A percentile compares a stretch with the other conserved stretches of the same genome.
phyloP scores from a whole-genome alignment of 305 asterid genomes.

The Salvia sclarea region DNA sequence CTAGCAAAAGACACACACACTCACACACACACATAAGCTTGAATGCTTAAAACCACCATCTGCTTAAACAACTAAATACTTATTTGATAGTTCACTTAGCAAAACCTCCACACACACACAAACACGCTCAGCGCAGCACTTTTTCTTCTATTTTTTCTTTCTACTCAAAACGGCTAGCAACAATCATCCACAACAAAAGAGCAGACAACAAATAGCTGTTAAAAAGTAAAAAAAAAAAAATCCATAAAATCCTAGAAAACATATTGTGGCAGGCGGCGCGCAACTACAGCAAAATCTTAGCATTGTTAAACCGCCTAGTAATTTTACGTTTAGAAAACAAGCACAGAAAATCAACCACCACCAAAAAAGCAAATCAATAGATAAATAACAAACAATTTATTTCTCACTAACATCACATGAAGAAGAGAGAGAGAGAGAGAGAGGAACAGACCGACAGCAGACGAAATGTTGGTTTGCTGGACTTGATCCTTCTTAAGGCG shows the following conservation, averaged over 20 bases:
- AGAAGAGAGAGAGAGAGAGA: not conserved
- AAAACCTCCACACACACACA: constrained; percentile 22
- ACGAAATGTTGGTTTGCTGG: constrained; percentile 55
- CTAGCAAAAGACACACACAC: not conserved
- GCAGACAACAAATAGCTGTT: constrained; percentile 13
- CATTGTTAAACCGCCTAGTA: not conserved
- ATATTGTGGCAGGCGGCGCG: not conserved
- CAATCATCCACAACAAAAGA: constrained; percentile 11
- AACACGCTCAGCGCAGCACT: constrained; percentile 14
- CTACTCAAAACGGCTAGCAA: too few species aligned
- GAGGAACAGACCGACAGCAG: constrained; percentile 71
- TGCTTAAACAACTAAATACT: not conserved
- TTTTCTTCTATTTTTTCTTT: not conserved
- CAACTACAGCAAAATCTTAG: not conserved
- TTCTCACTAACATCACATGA: constrained; percentile 16
- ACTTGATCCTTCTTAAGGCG: constrained; percentile 62
- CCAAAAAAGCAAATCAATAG: not conserved
- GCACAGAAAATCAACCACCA: constrained; percentile 6
- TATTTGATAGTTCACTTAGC: constrained; percentile 1
- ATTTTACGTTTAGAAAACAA: not conserved
- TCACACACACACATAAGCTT: not conserved
- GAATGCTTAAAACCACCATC: not conserved
- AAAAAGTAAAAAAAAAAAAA: not conserved
- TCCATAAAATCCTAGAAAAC: constrained; percentile 7
- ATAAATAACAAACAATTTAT: not conserved